phyloP scores from a whole-genome alignment of 139 green algal species.

The Penium margaritaceum region DNA sequence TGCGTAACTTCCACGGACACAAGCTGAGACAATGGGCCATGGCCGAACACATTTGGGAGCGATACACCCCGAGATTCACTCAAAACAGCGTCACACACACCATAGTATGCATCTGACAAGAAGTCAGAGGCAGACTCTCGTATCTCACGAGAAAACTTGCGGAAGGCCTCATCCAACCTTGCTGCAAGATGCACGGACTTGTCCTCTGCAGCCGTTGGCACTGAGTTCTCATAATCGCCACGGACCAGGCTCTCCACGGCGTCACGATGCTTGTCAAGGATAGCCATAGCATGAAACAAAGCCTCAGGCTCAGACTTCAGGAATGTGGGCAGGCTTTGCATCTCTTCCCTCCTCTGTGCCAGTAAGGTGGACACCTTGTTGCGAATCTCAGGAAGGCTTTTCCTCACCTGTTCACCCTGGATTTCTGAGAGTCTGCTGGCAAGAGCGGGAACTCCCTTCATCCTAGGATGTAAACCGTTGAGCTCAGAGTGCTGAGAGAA shows the following conservation, averaged over 20 bases:
- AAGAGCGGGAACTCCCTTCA: slow-evolving; percentile 20
- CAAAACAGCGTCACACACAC: slow-evolving; percentile 5
- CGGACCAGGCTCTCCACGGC: slow-evolving; percentile 10
- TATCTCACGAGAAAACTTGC: slow-evolving; percentile 11
- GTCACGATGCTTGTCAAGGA: slow-evolving; percentile 1
- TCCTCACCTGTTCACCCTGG: slow-evolving; percentile 10
- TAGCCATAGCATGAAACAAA: not conserved
- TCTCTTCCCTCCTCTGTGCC: not conserved
- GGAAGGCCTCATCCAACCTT: slow-evolving; percentile 15
- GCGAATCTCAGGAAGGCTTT: slow-evolving; percentile 21
- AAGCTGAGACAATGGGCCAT: slow-evolving; percentile 10
- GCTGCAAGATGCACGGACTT: slow-evolving; percentile 20
- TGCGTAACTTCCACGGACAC: slow-evolving; percentile 9
- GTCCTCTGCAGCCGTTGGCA: slow-evolving; percentile 1
- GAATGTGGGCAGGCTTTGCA: not conserved
- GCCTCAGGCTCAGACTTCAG: slow-evolving; percentile 16
- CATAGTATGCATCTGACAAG: slow-evolving; percentile 6
- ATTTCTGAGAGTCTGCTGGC: slow-evolving; percentile 3
- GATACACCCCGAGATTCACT: slow-evolving; percentile 16
- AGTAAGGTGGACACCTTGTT: not conserved
- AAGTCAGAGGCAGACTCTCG: slow-evolving; percentile 3
- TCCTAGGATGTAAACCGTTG: not conserved
- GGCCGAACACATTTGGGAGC: slow-evolving; percentile 22
- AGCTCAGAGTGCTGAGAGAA: slow-evolving; percentile 4
- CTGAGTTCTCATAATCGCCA: slow-evolving; percentile 4